These are phyloP conservation scores for Mayamaea pseudoterrestris DNA, from an alignment of 108 stramenopile genomes.

Conservation along the genomic window DNA sequence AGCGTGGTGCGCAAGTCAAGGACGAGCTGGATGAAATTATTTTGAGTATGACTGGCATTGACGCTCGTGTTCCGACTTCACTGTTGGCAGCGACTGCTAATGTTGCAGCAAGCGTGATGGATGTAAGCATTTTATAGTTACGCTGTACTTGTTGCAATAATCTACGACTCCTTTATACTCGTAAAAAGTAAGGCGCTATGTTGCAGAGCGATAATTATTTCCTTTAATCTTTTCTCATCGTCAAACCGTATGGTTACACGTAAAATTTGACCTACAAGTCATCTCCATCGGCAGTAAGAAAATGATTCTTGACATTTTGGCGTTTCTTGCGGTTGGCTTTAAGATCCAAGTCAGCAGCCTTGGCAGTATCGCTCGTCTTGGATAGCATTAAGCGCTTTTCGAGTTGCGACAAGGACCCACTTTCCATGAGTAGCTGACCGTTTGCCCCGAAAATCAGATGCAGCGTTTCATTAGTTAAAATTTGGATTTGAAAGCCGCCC, in stretches of 20 bases:
- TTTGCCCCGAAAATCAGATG: conserved; percentile 65
- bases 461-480: conserved; percentile 65
- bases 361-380: conserved; percentile 68
- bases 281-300: no score
- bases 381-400: conserved; percentile 62
- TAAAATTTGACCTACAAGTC: no score
- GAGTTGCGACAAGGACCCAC: conserved; percentile 35
- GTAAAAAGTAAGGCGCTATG: no score
- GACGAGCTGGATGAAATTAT: conserved; percentile 80
- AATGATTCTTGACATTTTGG: conserved; percentile 70
- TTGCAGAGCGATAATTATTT: no score
- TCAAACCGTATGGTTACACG: no score
- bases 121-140: no score
- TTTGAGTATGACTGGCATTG: conserved; percentile 12
- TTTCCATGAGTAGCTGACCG: conserved; percentile 17
- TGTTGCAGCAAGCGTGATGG: no score
- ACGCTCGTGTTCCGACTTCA: background rate
- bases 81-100: no score
- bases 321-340: conserved; percentile 49
- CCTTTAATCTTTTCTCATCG: no score
- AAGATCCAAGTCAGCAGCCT: conserved; percentile 48
- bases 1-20: conserved; percentile 53
- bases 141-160: no score
- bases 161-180: no score
- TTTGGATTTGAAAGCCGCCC: conserved; percentile 71